Conservation (phyloP, 116 monocot species). For the Trichopus zeylanicus region DNA sequence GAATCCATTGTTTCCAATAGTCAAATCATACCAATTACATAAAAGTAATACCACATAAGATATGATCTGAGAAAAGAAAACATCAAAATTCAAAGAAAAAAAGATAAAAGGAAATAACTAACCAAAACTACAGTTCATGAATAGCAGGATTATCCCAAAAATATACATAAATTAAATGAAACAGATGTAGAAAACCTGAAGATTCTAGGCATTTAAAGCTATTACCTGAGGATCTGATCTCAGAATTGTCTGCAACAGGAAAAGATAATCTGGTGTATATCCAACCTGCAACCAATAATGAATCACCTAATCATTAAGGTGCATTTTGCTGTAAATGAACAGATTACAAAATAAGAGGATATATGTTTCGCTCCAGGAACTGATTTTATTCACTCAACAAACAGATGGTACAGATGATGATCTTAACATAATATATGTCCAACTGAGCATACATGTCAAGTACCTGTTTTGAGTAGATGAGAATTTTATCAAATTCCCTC, state of each 20-base stretch:
- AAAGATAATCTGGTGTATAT: conserved; percentile 96
- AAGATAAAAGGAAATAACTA: too few relatives aligned
- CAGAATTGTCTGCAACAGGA: conserved; percentile 94
- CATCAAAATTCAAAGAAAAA: background rate
- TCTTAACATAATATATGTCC: background rate
- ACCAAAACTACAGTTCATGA: too few relatives aligned
- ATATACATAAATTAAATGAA: background rate
- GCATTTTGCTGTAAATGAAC: conserved; percentile 3
- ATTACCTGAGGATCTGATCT: conserved; percentile 82
- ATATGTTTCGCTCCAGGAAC: background rate
- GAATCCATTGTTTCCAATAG: conserved; percentile 7
- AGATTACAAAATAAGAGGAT: too few relatives aligned
- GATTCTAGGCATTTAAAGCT: background rate
- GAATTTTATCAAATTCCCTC: conserved; percentile 99
- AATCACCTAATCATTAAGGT: background rate
- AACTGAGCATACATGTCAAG: background rate
- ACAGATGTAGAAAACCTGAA: background rate
- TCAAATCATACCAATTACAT: background rate
- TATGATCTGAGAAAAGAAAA: background rate
- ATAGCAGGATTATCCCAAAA: too few relatives aligned
- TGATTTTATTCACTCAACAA: background rate
- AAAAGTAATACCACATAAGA: background rate
- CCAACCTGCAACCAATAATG: conserved; percentile 64
- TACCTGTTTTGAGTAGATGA: conserved; percentile 99
- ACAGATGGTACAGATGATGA: background rate